Conservation (phyloP, 176 grass and related monocot species). For the Panicum miliaceum region DNA sequence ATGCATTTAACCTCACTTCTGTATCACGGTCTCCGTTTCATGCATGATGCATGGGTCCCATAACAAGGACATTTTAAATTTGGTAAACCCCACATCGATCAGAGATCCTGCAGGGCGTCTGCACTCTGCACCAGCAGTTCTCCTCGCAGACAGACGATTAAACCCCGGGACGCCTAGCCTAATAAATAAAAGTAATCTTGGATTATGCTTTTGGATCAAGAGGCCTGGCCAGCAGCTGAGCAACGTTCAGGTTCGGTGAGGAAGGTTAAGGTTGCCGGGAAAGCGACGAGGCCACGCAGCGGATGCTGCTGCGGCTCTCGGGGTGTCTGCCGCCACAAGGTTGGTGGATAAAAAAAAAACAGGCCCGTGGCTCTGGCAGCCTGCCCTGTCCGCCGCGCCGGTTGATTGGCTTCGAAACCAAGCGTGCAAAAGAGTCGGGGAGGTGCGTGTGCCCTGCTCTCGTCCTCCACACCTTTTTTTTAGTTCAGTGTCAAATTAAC, state of each 20-base stretch:
- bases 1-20: neutral
- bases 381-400: neutral
- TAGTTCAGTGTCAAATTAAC: neutral
- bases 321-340: neutral
- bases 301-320: neutral
- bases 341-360: neutral
- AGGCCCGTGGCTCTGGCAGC: neutral
- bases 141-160: neutral
- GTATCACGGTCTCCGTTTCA: constrained; percentile 19
- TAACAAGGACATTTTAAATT: neutral
- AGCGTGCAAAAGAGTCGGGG: constrained; percentile 40
- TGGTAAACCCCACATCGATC: constrained; percentile 8
- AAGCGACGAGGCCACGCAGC: constrained; percentile 43
- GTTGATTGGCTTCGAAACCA: constrained; percentile 54
- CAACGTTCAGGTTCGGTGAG: constrained; percentile 37
- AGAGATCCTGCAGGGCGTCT: neutral
- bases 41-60: no score
- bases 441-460: constrained; percentile 19
- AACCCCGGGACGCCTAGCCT: neutral
- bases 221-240: neutral
- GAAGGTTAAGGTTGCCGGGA: constrained; percentile 20
- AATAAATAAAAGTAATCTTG: neutral
- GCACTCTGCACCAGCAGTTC: neutral
- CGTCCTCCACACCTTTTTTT: neutral
- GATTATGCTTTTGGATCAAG: constrained; percentile 11